Evolutionary conservation across 352 stramenopile genomes (phyloP), one percentile per base, ranked within the genome.

Genomic region (Saprolegnia parasitica): DNA sequence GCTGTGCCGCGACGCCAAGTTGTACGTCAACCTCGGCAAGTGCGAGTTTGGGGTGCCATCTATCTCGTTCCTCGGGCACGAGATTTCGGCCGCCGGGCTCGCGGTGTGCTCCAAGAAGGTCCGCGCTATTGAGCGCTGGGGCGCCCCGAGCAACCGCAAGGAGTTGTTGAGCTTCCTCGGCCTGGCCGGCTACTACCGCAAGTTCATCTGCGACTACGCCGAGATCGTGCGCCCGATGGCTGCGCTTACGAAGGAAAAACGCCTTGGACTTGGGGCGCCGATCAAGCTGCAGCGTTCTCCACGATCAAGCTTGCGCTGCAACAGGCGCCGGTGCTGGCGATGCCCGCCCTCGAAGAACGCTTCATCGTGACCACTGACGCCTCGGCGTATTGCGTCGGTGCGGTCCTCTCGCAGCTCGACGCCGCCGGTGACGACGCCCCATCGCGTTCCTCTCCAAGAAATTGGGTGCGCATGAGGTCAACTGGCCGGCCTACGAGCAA

Each of bases 341-440:
- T 77, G 6, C 71, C 73, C 5, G 71, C 76, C 29, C 68, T 74
- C 37, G 58, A 56, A 4, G 24, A 58, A 26, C 55, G 0, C 13
- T 83, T 80, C 20, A 62, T 80, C 20, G 65, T 80, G 0, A 80
- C 70, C 2, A 80, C 68, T 0, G 77, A 84, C 29, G 72, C 74
- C 0, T 78, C 66, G 18, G 42, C 2, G 18, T 63, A 73, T 56
- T 73, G 68, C 47, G 37, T 71, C 21, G 57, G 68, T 54, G 68
- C 24, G 20, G 26, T 64, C 1, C 52, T 68, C 40, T 67, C 55
- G 18, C 45, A 68, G 21, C 9, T 64, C 18, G 61, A 71, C 50
- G 9, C 52, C 32, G 50, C 55, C 24, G 65, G 47, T 13, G 6
- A 54, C 15, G 65, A 68, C 67, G 73, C 35, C 68, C 73, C 0